phyloP scores from a whole-genome alignment of 306 rosid genomes.

The Citrullus amarus region DNA sequence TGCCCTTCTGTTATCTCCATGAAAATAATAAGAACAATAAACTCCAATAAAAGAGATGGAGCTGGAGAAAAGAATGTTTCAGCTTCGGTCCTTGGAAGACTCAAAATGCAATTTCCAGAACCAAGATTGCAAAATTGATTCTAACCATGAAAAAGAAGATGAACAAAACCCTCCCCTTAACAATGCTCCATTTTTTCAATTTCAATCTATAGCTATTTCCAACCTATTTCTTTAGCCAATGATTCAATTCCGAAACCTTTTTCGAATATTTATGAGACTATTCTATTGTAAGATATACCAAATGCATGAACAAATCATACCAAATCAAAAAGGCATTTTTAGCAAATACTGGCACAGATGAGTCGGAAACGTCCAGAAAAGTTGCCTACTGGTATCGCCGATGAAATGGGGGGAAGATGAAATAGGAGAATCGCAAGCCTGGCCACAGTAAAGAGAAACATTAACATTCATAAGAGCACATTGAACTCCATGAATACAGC shows the following conservation, averaged over 20 bases:
- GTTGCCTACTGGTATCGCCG: not conserved
- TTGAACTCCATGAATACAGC: not conserved
- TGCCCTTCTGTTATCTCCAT: not conserved
- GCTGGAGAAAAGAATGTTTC: not conserved
- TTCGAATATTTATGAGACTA: not conserved
- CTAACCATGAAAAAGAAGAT: not conserved
- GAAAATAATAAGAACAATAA: too few relatives aligned
- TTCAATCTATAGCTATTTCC: not conserved
- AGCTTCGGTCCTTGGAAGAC: not conserved
- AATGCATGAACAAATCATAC: not conserved
- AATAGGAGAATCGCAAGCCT: not conserved
- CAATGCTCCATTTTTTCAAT: not conserved
- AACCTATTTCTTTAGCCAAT: not conserved
- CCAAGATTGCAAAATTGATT: not conserved
- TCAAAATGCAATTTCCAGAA: not conserved
- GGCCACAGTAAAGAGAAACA: not conserved
- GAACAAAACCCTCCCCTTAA: not conserved
- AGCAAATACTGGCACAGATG: not conserved
- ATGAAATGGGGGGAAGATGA: not conserved
- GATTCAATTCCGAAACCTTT: not conserved
- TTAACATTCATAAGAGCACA: not conserved
- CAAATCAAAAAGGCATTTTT: not conserved
- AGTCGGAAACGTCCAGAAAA: not conserved
- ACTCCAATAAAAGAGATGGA: not conserved
- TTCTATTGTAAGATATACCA: not conserved